Evolutionary conservation across 2,329 filamentous ascomycete species (phyloP).

Genomic region (Chrysoporthe puriensis): DNA sequence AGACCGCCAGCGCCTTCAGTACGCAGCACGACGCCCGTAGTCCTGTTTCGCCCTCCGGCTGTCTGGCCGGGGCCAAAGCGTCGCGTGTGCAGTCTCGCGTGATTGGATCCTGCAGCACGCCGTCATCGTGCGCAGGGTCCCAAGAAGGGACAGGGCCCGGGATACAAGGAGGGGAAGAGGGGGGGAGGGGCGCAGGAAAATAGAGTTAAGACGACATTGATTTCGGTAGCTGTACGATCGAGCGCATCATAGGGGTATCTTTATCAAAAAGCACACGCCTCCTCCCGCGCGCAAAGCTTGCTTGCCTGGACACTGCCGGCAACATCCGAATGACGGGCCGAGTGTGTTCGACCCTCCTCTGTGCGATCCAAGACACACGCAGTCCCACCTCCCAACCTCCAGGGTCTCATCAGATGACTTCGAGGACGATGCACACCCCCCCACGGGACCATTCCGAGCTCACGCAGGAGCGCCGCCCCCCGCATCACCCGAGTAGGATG

Average conservation of each 20-base stretch:
- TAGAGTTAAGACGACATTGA: neutral
- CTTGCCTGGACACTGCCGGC: neutral
- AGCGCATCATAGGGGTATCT: slow-evolving; percentile 21
- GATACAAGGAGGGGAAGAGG: too few relatives aligned
- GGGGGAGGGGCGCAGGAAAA: neutral
- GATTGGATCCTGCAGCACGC: neutral
- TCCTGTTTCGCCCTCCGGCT: neutral
- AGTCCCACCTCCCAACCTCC: neutral
- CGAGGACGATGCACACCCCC: neutral
- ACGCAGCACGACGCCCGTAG: neutral
- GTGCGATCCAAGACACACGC: neutral
- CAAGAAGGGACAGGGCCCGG: neutral
- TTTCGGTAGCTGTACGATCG: slow-evolving; percentile 11
- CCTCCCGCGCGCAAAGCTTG: neutral
- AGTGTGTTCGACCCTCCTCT: neutral
- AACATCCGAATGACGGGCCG: slow-evolving; percentile 2
- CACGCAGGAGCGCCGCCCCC: neutral
- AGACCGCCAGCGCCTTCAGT: too few relatives aligned
- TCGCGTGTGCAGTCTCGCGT: neutral
- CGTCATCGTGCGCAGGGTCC: neutral
- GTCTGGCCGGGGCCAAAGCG: neutral
- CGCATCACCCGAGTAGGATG: neutral
- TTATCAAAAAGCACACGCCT: slow-evolving; percentile 16
- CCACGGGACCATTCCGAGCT: neutral
- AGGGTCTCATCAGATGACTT: neutral